These are phyloP conservation scores for Myxozyma sirexii DNA, from an alignment of 805 yeast species.

Conservation along the genomic window DNA sequence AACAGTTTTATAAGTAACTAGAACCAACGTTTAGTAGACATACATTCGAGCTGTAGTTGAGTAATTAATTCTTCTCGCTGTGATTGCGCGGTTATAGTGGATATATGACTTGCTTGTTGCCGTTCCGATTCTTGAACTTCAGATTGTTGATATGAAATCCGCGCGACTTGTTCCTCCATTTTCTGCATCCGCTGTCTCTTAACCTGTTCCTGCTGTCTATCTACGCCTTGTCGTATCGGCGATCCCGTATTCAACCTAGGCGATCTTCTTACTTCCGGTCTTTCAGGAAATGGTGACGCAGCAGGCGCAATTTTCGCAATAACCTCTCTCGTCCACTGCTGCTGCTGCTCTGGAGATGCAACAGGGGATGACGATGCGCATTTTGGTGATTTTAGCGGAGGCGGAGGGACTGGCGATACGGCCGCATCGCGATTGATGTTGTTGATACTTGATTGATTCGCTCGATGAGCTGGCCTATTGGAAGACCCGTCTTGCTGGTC, in stretches of 20 bases:
- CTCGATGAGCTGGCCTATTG: background rate
- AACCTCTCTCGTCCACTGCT: background rate
- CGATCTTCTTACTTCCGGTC: slow-evolving; percentile 11
- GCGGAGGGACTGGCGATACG: background rate
- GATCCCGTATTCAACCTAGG: slow-evolving; percentile 6
- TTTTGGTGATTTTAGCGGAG: background rate
- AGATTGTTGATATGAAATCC: no score
- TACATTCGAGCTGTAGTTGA: slow-evolving; percentile 12
- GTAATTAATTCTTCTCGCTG: background rate
- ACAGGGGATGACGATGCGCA: background rate
- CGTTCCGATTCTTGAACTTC: no score
- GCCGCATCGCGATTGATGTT: background rate
- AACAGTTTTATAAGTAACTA: background rate
- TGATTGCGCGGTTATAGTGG: background rate
- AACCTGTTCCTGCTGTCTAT: background rate
- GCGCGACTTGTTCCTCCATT: background rate
- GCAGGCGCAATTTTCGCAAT: background rate
- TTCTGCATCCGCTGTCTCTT: background rate
- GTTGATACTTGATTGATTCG: background rate
- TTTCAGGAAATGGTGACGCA: background rate
- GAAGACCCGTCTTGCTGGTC: background rate
- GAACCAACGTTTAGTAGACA: no score
- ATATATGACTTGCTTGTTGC: no score
- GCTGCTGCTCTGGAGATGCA: background rate
- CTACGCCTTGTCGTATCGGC: no score